Base-by-base conservation (phyloP, 164 flowering plant species). In the Vitis cinerea region DNA sequence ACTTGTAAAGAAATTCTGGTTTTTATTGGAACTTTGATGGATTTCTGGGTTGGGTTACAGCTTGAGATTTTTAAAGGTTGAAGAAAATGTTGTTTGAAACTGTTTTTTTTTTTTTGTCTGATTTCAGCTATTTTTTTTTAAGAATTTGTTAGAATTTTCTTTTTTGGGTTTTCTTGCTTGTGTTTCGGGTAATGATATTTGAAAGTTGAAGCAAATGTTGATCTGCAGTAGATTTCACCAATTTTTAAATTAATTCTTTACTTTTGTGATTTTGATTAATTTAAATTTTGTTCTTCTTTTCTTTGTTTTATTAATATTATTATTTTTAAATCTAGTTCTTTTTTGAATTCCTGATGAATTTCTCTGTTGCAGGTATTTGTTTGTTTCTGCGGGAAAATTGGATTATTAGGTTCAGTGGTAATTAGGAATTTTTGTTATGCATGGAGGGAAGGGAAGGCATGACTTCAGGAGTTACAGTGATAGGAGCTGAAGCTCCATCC, bases 381-480 rank as follows among this genome's bases (percentile, higher is more conserved):
- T 2, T 23, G n/a, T 30, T 49, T 3, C 15, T 9, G 10, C 37
- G 5, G 37, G 7, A 50, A 12, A 12, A 52, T 10, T 19, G 29
- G 4, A 8, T 8, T 49, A 14, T 44, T 9, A 10, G 31, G 30
- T 47, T 64, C 37, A 19, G 50, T 27, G 53, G 19, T 64, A 12
- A 2, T 50, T 16, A 55, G 30, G 67, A 16, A 15, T 29, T 15
- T 14, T 37, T 61, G 5, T 44, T 70, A 31, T 65, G 74, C 52
- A 85, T 85, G 89, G 88, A 85, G 67, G 69, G 74, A 31, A 77
- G 77, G 49, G 86, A 82, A 70, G 75, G 67, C 1, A 71, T 76
- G 44, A 71, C 58, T 48, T 44, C 82, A 8, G 84, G 84, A 13
- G 86, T 83, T 17, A 82, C 80, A 10, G 81, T 83, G 49, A 71